Base-by-base conservation (phyloP, 1,139 yeast species). In the Torulaspora pretoriensis region DNA sequence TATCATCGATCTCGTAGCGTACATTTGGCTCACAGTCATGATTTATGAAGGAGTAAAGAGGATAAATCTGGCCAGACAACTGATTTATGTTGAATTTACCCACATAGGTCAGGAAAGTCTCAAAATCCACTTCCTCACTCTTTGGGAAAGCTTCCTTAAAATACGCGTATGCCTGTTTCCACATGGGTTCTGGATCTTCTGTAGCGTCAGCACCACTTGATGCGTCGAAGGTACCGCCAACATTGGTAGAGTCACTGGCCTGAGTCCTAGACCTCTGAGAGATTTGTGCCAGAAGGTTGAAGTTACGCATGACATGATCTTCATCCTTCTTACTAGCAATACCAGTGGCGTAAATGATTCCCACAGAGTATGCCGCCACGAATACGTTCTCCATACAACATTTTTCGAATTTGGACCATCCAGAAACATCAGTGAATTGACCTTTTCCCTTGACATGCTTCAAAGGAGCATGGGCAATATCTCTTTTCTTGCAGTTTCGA, bases 31-130 rank as follows among this genome's bases (percentile, higher is more conserved):
- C 79, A 68, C 96, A 87, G 50, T 73, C 74, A 61, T 87, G 96
- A 58, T 86, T 86, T 57, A 86, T 68, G 57, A 83, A 87, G 1
- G 92, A 80, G 51, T 83, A 86, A 4, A 74, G 63, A 50, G 77
- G 69, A 59, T 72, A 87, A 14, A 86, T 60, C 48, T 78, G 78
- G 2, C 83, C 80, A 48, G 81, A 83, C 44, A 81, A 69, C 54
- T 84, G 83, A 64, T 86, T 86, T 56, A 86, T 77, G 61, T 83
- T 83, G 60, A 80, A 83, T 42, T 82, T 75, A 1, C 95, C 95
- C 57, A 85, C 65, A 67, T 79, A 78, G 52, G 66, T 67, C 63
- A 84, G 64, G 58, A 73, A 86, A 48, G 77, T 80, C 28, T 78
- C 77, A 52, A 74, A 78, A 14, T 72, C 61, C 13, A 83, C 52